Percentiles rank a stretch among this genome's conserved stretches.
These are phyloP conservation scores for Colletotrichum kahawae DNA, from an alignment of 2,329 filamentous ascomycete species.

Conservation along the genomic window DNA sequence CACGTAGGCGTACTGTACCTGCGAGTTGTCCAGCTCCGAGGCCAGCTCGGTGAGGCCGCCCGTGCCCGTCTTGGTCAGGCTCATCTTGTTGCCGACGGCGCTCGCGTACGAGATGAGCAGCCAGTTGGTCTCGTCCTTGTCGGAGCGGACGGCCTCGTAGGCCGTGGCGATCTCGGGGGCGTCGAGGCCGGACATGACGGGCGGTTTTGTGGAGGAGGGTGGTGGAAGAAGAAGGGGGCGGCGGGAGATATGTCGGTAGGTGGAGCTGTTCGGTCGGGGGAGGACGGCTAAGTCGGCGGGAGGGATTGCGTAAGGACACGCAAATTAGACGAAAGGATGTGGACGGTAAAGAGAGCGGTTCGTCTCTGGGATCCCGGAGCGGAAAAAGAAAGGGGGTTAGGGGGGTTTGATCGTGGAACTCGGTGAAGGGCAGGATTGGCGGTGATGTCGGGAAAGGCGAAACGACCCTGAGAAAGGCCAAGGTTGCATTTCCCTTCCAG, in stretches of 20 bases:
- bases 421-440: conserved; percentile 6
- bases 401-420: neutral
- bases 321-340: neutral
- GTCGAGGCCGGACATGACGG: conserved; percentile 60
- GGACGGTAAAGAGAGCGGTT: neutral
- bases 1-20: conserved; percentile 71
- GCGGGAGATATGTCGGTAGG: neutral
- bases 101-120: conserved; percentile 67
- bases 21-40: conserved; percentile 57
- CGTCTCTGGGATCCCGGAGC: neutral
- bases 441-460: conserved; percentile 11
- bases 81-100: conserved; percentile 60
- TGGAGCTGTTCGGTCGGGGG: neutral
- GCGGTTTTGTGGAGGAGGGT: neutral
- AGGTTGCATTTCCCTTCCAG: conserved; percentile 15
- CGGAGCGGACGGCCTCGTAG: conserved; percentile 70
- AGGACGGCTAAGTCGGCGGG: neutral
- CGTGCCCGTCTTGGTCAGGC: conserved; percentile 60
- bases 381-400: neutral
- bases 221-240: neutral
- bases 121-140: conserved; percentile 71
- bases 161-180: conserved; percentile 65
- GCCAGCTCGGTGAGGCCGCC: conserved; percentile 66
- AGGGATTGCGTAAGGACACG: neutral
- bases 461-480: conserved; percentile 17